Conservation (phyloP, 169 alveolate genomes). For the Ichthyophthirius multifiliis region DNA sequence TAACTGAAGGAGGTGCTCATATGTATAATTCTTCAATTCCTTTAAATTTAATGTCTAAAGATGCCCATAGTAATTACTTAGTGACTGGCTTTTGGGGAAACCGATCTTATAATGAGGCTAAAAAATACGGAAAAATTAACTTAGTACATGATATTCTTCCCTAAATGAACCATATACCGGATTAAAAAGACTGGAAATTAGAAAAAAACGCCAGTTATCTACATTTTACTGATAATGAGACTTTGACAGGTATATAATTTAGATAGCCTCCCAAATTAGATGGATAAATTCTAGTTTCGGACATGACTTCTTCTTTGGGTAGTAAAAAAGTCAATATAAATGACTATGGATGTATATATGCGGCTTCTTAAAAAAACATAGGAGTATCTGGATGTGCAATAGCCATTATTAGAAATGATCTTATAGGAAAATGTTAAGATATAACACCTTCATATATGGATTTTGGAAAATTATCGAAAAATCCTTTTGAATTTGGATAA, state of each 20-base stretch:
- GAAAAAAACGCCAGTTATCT: constrained; percentile 7
- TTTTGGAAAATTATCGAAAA: not conserved
- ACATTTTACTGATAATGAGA: constrained; percentile 19
- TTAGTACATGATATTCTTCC: constrained; percentile 25
- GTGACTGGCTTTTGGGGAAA: constrained; percentile 69
- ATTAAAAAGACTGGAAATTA: not conserved
- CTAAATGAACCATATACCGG: not conserved
- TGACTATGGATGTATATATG: constrained; percentile 22
- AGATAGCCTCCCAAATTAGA: not conserved
- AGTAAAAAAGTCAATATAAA: constrained; percentile 11
- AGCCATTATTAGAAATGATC: constrained; percentile 22
- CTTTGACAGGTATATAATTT: constrained; percentile 12
- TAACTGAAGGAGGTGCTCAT: constrained; percentile 74
- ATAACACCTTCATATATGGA: constrained; percentile 25
- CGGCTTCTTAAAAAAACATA: constrained; percentile 15
- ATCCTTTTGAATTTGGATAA: not conserved
- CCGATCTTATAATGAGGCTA: constrained; percentile 52
- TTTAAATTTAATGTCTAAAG: constrained; percentile 40
- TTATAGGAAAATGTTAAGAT: constrained; percentile 14
- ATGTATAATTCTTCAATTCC: constrained; percentile 64
- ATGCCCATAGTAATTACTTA: constrained; percentile 49
- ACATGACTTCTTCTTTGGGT: constrained; percentile 27
- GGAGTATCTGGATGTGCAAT: constrained; percentile 20
- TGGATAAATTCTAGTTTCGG: constrained; percentile 14
- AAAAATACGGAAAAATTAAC: constrained; percentile 41